A percentile compares a stretch with the other conserved stretches of the same genome.
These are phyloP conservation scores for Dipteronia dyeriana DNA, from an alignment of 345 rosid species.

Conservation along the genomic window DNA sequence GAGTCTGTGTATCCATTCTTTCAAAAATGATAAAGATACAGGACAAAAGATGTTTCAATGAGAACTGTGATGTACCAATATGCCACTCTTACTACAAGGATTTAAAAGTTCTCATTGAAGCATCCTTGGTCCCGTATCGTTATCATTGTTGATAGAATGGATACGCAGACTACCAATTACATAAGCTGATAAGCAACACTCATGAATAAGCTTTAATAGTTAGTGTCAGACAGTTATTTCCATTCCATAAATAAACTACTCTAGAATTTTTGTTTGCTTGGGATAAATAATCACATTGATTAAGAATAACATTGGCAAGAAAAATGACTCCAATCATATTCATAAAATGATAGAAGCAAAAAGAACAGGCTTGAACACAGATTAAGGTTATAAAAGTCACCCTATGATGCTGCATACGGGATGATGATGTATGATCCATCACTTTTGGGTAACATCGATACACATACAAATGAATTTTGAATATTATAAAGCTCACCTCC, in stretches of 20 bases:
- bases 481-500: conserved; percentile 60
- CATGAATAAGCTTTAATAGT: not conserved
- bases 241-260: not conserved
- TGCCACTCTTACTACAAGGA: not conserved
- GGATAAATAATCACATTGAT: not conserved
- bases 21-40: conserved; percentile 8
- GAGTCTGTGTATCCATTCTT: not conserved
- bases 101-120: not conserved
- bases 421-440: not conserved
- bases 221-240: not conserved
- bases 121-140: not conserved
- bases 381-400: not conserved
- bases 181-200: conserved; percentile 9
- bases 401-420: not conserved
- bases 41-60: not conserved
- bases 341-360: not conserved
- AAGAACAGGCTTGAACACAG: not conserved
- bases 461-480: not conserved
- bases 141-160: conserved; percentile 13
- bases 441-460: not conserved
- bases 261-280: not conserved
- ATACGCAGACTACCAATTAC: not conserved
- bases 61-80: not conserved
- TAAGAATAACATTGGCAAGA: not conserved
- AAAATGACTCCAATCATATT: not conserved